A percentile compares a stretch with the other conserved stretches of the same genome.
Evolutionary conservation across 1,284 basidiomycete species (phyloP).

Genomic region (Boletellus deceptivus): DNA sequence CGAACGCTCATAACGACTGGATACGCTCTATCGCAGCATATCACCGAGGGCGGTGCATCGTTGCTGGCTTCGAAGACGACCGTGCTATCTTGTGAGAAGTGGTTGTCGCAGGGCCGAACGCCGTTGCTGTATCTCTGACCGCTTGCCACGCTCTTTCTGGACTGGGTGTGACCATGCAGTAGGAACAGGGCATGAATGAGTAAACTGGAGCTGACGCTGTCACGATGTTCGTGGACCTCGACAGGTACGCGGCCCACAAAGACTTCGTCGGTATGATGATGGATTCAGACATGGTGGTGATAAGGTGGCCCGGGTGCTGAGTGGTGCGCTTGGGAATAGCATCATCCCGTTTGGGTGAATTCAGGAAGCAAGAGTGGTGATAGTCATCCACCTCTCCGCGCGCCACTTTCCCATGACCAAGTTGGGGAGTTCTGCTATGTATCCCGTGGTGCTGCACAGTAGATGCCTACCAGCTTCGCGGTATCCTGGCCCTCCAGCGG

Average conservation of each 20-base stretch:
- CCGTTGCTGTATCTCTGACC: too few species aligned
- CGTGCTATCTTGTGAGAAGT: neutral
- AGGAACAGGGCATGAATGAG: conserved; percentile 56
- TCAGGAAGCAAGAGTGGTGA: too few species aligned
- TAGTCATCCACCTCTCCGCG: too few species aligned
- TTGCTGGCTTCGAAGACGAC: neutral
- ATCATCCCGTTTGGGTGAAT: too few species aligned
- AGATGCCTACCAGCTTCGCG: too few species aligned
- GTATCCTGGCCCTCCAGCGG: too few species aligned
- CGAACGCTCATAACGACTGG: neutral
- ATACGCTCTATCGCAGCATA: too few species aligned
- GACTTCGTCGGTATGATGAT: conserved; percentile 15
- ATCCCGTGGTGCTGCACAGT: too few species aligned
- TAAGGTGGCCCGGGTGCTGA: too few species aligned
- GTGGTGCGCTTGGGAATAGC: neutral
- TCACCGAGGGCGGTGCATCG: neutral
- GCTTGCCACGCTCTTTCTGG: conserved; percentile 28
- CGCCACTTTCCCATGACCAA: too few species aligned
- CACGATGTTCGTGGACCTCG: conserved; percentile 39
- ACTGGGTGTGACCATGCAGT: conserved; percentile 54
- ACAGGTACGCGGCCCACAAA: conserved; percentile 46
- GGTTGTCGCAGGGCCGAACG: too few species aligned
- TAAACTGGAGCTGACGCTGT: conserved; percentile 17
- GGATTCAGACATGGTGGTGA: conserved; percentile 16
- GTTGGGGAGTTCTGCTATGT: too few species aligned